Evolutionary conservation across 129 eudicot genomes (phyloP), one percentile per base, ranked within the genome.

Genomic region (Artemisia argyi): DNA sequence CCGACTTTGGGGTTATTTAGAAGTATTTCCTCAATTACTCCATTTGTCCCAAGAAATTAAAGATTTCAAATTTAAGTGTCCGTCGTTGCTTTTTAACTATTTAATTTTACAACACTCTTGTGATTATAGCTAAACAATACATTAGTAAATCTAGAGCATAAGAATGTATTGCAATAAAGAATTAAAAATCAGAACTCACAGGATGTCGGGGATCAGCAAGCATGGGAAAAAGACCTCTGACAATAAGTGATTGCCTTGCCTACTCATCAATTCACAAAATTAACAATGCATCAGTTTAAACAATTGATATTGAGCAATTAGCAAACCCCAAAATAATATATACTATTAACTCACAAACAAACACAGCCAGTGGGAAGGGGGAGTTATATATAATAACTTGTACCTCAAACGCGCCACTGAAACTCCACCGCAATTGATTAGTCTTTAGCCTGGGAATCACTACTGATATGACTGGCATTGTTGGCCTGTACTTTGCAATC

Each of bases 191-290:
- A 63, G 62, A 80, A 87, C 98, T 83, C 79, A 92, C 98, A 11
- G 96, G 96, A 72, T 92, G 98, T 62, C 98, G 85, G 32, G 98
- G 98, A 89, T 92, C 98, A 46, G 98, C 98, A 70, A 92, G 98
- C 91, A 92, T 85, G 65, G 98, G 98, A 75, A 92, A 89, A 55
- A 92, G 98, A 50, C 96, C 96, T 75, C 98, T 85, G 35, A 92
- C 91, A 55, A 92, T 86, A 68, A 89, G 91, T 58, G 98, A 92
- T 54, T 92, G 98, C 78, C 91, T 89, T 64, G 98, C 98, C 98
- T 92, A 81, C 35, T 32, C 61, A 78, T 68, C 66, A 60, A 82
- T 26, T 72, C 24, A 53, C 49, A 65, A 13, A 70, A 64, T 28
- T 58, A 68, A 67, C 11, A 39, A 20, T 17, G 54, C 39, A 62